These are phyloP conservation scores for Leishmania braziliensis DNA, from an alignment of 208 protist genomes.

Conservation along the genomic window DNA sequence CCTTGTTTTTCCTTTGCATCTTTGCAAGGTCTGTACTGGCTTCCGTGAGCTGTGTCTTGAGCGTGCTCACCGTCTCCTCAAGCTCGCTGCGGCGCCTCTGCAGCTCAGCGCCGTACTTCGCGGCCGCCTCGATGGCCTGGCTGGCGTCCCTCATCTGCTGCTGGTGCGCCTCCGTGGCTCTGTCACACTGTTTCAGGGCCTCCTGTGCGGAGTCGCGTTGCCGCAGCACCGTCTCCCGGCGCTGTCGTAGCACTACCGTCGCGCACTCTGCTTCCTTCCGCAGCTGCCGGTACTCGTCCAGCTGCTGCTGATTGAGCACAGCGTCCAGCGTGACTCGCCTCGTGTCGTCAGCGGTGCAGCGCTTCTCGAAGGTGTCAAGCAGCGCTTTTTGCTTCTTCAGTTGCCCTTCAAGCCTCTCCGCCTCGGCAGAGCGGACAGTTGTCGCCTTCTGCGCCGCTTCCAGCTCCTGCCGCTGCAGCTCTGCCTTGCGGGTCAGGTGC, in stretches of 20 bases:
- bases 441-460: constrained; percentile 51
- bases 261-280: constrained; percentile 84
- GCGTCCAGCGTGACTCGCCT: constrained; percentile 34
- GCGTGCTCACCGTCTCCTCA: constrained; percentile 32
- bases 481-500: constrained; percentile 72
- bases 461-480: constrained; percentile 59
- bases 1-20: constrained; percentile 61
- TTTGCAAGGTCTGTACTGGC: constrained; percentile 40
- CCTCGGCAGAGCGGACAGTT: constrained; percentile 56
- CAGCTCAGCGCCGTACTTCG: constrained; percentile 49
- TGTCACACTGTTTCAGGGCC: constrained; percentile 63
- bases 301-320: constrained; percentile 52
- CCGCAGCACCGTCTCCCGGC: constrained; percentile 66
- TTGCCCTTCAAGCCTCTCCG: constrained; percentile 64
- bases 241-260: constrained; percentile 79
- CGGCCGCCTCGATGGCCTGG: constrained; percentile 41
- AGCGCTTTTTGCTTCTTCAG: constrained; percentile 68
- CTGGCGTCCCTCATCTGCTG: constrained; percentile 54
- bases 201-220: constrained; percentile 68
- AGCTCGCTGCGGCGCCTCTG: constrained; percentile 59
- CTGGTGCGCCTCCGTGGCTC: constrained; percentile 50
- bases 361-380: constrained; percentile 60
- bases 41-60: constrained; percentile 47
- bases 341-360: constrained; percentile 63
- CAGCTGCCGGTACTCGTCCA: constrained; percentile 78